Conservation (phyloP, 2,329 filamentous ascomycete species). For the Sclerotinia spermophila region DNA sequence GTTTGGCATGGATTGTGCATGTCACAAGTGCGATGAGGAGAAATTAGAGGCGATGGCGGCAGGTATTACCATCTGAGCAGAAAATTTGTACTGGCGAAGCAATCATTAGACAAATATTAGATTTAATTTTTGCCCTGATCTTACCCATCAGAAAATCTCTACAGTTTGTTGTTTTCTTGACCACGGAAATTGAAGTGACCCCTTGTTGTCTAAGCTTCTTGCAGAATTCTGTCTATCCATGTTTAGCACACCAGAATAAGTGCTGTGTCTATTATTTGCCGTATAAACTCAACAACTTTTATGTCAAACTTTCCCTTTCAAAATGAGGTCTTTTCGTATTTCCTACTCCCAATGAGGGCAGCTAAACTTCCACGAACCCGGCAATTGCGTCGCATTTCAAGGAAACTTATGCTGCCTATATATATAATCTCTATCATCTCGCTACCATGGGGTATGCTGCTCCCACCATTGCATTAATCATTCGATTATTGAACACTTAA, state of each 20-base stretch:
- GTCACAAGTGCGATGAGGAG: slow-evolving; percentile 11
- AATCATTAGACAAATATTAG: neutral
- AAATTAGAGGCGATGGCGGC: neutral
- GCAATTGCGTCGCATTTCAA: neutral
- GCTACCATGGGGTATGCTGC: neutral
- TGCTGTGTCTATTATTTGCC: too few species aligned
- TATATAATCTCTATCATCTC: neutral
- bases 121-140: neutral
- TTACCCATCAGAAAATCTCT: neutral
- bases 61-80: neutral
- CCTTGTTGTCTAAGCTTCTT: neutral
- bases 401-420: neutral
- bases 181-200: neutral
- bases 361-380: neutral
- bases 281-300: neutral
- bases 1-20: slow-evolving; percentile 21
- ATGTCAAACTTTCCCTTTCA: neutral
- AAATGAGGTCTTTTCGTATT: neutral
- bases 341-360: neutral
- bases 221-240: neutral
- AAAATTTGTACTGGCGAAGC: too few species aligned
- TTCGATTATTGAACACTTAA: neutral
- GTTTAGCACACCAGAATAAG: neutral
- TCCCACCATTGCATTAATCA: neutral
- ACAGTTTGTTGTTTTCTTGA: neutral